Evolutionary conservation across 108 stramenopile genomes (phyloP), one percentile per base, ranked within the genome.

Genomic region (Fragilaria radians): DNA sequence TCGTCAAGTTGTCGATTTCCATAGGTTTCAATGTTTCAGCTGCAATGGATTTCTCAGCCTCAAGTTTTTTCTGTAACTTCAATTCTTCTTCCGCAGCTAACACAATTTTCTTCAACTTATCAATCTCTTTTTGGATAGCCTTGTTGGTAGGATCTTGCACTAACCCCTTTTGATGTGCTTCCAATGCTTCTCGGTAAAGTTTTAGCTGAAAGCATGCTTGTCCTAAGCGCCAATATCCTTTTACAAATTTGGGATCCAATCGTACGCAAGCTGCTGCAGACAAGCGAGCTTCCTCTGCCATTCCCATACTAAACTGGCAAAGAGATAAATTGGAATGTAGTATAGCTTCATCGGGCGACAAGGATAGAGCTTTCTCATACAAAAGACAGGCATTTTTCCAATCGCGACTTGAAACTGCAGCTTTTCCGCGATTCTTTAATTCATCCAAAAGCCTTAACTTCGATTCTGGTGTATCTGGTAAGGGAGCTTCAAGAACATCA

Each of bases 181-280:
- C 69, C 30, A 93, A 50, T 29, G 87, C 87, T 46, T 83, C 76
- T 9, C 52, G 2, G 28, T 50, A 46, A 23, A 80, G 54, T 48
- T 78, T 65, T 65, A 80, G 61, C 0, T 71, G 65, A 19, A 64
- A 57, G 25, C 70, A 68, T 0, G 87, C 87, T 58, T 88, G 85
- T 55, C 85, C 91, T 19, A 66, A 53, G 30, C 87, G 61, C 91
- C 86, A 93, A 68, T 80, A 84, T 26, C 76, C 87, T 66, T 93
- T 93, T 52, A 86, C 74, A 59, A 86, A 93, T 1, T 59, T 61
- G 5, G 76, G 53, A 65, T 93, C 91, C 17, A 68, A 46, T 23
- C 67, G 19, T n/a, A 74, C 74, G 3, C 83, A 81, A 5, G 31
- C 22, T 18, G 62, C 63, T 1, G 86, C 86, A 32, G 74, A 69